phyloP scores from a whole-genome alignment of 1,284 basidiomycete genomes.

The Calocybe gambosa region DNA sequence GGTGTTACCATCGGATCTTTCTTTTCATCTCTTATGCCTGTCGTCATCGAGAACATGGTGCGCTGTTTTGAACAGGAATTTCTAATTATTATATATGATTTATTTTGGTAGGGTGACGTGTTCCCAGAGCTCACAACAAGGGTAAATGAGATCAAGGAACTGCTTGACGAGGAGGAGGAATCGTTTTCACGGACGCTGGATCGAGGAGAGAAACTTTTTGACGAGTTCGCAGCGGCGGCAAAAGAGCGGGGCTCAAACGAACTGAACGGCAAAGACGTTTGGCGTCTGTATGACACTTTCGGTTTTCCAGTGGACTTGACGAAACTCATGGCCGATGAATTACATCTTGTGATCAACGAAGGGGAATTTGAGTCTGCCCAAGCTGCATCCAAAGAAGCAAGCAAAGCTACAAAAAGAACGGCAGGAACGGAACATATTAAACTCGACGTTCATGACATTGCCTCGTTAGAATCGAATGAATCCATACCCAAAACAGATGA shows the following conservation, averaged over 20 bases:
- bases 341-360: slow-evolving; percentile 82
- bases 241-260: slow-evolving; percentile 58
- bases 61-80: background rate
- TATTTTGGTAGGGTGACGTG: slow-evolving; percentile 56
- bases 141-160: slow-evolving; percentile 85
- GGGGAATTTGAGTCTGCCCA: slow-evolving; percentile 89
- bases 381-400: slow-evolving; percentile 84
- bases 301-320: slow-evolving; percentile 98
- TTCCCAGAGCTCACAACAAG: slow-evolving; percentile 94
- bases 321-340: slow-evolving; percentile 95
- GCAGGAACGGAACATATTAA: slow-evolving; percentile 70
- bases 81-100: background rate
- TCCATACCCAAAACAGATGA: slow-evolving; percentile 93
- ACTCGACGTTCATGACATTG: slow-evolving; percentile 95
- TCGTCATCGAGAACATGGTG: slow-evolving; percentile 86
- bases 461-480: slow-evolving; percentile 75
- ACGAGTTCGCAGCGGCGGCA: slow-evolving; percentile 78
- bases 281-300: slow-evolving; percentile 97
- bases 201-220: slow-evolving; percentile 95
- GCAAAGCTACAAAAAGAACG: slow-evolving; percentile 75
- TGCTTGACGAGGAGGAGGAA: slow-evolving; percentile 95
- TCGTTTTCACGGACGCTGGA: slow-evolving; percentile 96
- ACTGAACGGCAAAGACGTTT: slow-evolving; percentile 89
- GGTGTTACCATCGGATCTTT: slow-evolving; percentile 92
- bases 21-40: slow-evolving; percentile 90